phyloP scores from a whole-genome alignment of 495 filamentous ascomycete species.

The Podospora appendiculata region DNA sequence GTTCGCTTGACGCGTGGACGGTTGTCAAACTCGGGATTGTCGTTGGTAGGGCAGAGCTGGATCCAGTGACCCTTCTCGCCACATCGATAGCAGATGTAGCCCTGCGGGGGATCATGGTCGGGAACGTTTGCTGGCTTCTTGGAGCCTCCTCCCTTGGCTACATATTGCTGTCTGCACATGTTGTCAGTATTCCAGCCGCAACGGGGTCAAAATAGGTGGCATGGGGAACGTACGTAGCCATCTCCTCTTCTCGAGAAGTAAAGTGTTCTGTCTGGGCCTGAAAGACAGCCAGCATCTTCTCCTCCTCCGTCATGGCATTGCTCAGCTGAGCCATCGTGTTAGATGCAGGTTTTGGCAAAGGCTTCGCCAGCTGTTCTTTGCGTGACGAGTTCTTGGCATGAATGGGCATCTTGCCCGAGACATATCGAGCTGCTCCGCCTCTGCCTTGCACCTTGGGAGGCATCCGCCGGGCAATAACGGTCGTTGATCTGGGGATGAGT shows the following conservation, averaged over 20 bases:
- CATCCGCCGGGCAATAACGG: constrained; percentile 81
- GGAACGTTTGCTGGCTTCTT: constrained; percentile 71
- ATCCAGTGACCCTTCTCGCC: constrained; percentile 99
- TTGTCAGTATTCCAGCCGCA: constrained; percentile 26
- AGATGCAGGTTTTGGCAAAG: constrained; percentile 44
- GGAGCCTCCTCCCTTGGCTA: constrained; percentile 35
- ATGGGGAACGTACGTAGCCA: constrained; percentile 73
- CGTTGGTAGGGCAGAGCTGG: constrained; percentile 91
- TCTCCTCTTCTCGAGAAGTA: constrained; percentile 79
- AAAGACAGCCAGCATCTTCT: constrained; percentile 85
- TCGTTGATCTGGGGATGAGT: constrained; percentile 88
- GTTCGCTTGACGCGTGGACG: constrained; percentile 87
- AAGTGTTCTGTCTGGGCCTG: constrained; percentile 78
- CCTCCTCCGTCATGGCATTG: constrained; percentile 76
- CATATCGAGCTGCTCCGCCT: constrained; percentile 88
- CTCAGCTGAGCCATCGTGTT: constrained; percentile 54
- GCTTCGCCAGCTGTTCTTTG: constrained; percentile 50
- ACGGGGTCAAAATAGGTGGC: not conserved
- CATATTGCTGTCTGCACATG: constrained; percentile 39
- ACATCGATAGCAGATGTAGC: constrained; percentile 97
- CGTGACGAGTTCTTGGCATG: constrained; percentile 76
- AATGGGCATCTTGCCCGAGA: constrained; percentile 92
- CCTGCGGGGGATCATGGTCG: constrained; percentile 81
- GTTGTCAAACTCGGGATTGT: constrained; percentile 90
- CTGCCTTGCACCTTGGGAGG: constrained; percentile 73